Evolutionary conservation across 768 basidiomycete species (phyloP), one percentile per base, ranked within the genome.

Genomic region (Galerina marginata): DNA sequence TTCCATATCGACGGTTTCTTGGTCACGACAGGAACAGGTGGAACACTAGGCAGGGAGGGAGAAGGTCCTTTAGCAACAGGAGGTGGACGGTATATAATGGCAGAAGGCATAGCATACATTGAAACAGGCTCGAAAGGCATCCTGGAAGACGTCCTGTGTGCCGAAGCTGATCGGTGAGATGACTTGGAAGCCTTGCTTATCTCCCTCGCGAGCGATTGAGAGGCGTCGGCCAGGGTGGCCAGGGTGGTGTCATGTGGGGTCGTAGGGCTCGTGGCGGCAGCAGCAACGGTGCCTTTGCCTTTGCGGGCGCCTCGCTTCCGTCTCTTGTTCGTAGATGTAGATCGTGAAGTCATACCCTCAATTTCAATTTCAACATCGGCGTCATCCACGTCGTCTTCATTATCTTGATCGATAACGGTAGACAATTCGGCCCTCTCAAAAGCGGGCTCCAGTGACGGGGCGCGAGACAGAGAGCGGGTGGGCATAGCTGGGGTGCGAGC

Each of bases 1-100:
- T 90, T 92, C 92, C 94, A 89, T 69, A 88, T 92, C n/a, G 90
- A 92, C 54, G 90, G 80, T 79, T 94, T 94, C 81, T 93, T 94
- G 58, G 82, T 78, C 37, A 83, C 77, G 25, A 83, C 77, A 25
- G 85, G 76, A 6, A 73, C 62, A 11, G 78, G 61, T 0, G 75
- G 58, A 25, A 67, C 36, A 6, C 67, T 52, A 23, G 68, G 39
- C n/a, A 54, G 62, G 52, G 67, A 33, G 23, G 55, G 63, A 58
- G 67, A 39, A 42, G 62, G 38, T 64, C 65, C 26, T 23, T 61
- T 62, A 50, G 70, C 54, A 37, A 71, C 60, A 20, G 71, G 60
- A n/a, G 67, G 65, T 25, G 64, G 60, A 48, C 60, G 67, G 43
- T 69, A 66, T 46, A 70, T 69, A 54, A 78, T 63, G 25, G 74